Evolutionary conservation across 495 filamentous ascomycete species (phyloP), one percentile per base, ranked within the genome.

Genomic region (Penicillium cataractarum): DNA sequence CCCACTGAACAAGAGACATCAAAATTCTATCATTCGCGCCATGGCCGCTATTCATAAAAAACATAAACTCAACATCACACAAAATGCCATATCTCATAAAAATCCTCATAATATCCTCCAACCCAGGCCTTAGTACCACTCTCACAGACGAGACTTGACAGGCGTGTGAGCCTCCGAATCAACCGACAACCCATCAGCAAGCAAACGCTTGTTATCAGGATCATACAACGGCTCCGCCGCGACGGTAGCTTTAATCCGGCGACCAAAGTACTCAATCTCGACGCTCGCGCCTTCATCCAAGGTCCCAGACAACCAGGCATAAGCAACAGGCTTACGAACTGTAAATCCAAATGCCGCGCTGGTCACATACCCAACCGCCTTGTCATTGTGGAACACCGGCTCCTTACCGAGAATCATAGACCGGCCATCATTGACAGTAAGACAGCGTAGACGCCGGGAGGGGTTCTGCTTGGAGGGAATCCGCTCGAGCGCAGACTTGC

Each of bases 351-450:
- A 84, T 2, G 74, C 80, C 9, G 78, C 75, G 19, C 67, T 83
- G 4, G 79, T 83, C 37, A 84, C 73, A 63, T 84, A 84, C 0
- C 82, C 82, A 24, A 69, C 74, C 1, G 75, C 49, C 51, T 74
- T 66, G 24, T 69, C 73, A 4, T 73, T 67, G 13, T 67, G 40
- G 58, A 73, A 83, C 4, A 84, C 78, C 1, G 82, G 82, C 62
- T 84, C 82, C 60, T 83, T 84, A 3, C 81, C 81, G 3, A 84
- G 66, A 32, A 83, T 70, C 55, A 83, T 64, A 1, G 80, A 83
- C 8, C 63, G 63, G 4, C 79, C 75, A 60, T 84, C 82, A 48
- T 80, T 69, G 49, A 83, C 58, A 0, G 76, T 80, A 22, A 84
- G 64, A 57, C 76, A 78, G 9, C 77, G 71, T 33, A 82, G 65